These are phyloP conservation scores for Penicillium paradoxum DNA, from an alignment of 495 filamentous ascomycete genomes.

Conservation along the genomic window DNA sequence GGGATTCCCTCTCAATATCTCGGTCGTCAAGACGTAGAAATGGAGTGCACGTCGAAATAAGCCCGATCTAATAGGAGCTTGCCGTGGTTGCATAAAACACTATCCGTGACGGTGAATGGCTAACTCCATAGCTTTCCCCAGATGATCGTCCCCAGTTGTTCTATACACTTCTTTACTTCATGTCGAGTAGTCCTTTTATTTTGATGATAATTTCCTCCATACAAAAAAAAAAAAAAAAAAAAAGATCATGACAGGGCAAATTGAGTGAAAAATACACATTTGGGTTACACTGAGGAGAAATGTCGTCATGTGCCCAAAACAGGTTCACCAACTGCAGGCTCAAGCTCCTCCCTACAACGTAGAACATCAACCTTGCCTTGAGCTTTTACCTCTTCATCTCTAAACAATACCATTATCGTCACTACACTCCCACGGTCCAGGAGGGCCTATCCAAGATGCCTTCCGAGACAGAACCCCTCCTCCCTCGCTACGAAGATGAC, in stretches of 20 bases:
- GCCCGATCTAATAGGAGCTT: neutral
- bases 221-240: too few relatives aligned
- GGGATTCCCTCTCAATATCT: too few relatives aligned
- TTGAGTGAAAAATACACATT: neutral
- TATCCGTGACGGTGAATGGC: neutral
- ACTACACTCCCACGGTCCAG: neutral
- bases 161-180: too few relatives aligned
- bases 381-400: neutral
- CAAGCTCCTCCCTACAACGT: neutral
- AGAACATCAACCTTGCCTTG: neutral
- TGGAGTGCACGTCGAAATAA: neutral
- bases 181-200: neutral
- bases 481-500: slow-evolving; percentile 80
- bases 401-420: neutral
- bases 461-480: slow-evolving; percentile 67
- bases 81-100: neutral
- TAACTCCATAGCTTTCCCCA: slow-evolving; percentile 6
- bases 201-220: neutral
- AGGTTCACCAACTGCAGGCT: neutral
- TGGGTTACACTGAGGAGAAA: neutral
- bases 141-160: neutral
- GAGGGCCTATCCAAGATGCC: slow-evolving; percentile 35
- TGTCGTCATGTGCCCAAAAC: slow-evolving; percentile 12
- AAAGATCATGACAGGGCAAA: too few relatives aligned
- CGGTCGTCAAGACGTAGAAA: neutral